These are phyloP conservation scores for Leccinum griseonigrum DNA, from an alignment of 1,284 basidiomycete genomes.

Conservation along the genomic window DNA sequence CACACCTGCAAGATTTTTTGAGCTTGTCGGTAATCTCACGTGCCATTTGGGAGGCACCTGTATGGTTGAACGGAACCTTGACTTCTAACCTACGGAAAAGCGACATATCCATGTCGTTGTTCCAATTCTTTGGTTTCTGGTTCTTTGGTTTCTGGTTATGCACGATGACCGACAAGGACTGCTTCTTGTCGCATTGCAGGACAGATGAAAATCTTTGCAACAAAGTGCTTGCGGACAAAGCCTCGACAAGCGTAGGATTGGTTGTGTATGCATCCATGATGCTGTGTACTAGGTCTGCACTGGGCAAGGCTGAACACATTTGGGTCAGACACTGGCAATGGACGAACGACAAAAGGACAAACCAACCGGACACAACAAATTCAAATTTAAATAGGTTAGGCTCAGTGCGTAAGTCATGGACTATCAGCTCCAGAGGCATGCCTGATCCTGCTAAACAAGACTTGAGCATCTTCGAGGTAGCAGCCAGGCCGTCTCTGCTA, in stretches of 20 bases:
- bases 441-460: slow-evolving; percentile 29
- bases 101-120: slow-evolving; percentile 20
- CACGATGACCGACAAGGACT: not conserved
- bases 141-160: slow-evolving; percentile 22
- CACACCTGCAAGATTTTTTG: slow-evolving; percentile 32
- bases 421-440: slow-evolving; percentile 24
- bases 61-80: slow-evolving; percentile 24
- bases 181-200: slow-evolving; percentile 3
- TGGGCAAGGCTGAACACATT: slow-evolving; percentile 16
- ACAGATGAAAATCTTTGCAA: slow-evolving; percentile 19
- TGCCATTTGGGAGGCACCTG: slow-evolving; percentile 22
- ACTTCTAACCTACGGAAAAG: slow-evolving; percentile 28
- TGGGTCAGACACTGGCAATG: not conserved
- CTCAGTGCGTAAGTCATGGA: slow-evolving; percentile 27
- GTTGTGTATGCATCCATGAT: slow-evolving; percentile 24
- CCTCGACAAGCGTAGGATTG: slow-evolving; percentile 12
- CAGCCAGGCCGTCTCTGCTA: slow-evolving; percentile 13
- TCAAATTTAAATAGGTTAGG: slow-evolving; percentile 24
- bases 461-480: slow-evolving; percentile 19
- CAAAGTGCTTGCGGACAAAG: slow-evolving; percentile 16
- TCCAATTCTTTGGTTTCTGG: slow-evolving; percentile 13
- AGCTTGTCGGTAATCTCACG: slow-evolving; percentile 22
- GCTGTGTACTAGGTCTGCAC: slow-evolving; percentile 8
- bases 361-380: slow-evolving; percentile 28
- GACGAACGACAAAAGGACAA: not conserved